Base-by-base conservation (phyloP, 2,329 filamentous ascomycete species). In the Didymella lethalis region DNA sequence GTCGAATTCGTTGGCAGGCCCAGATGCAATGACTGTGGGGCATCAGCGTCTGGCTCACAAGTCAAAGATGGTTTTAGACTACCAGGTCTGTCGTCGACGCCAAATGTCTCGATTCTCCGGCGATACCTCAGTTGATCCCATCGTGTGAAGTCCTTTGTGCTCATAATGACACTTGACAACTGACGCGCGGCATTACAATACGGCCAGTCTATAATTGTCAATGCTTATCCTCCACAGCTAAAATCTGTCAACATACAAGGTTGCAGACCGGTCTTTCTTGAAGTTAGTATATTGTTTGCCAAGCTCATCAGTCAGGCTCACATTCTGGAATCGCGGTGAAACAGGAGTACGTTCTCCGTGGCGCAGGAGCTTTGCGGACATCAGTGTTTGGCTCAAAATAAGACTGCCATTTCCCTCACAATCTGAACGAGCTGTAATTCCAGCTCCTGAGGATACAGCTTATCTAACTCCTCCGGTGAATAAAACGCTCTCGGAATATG, bases 341-440 rank as follows among this genome's bases (percentile, higher is more conserved):
- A 98, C 91, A 28, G 94, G 94, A 7, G 90, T 94, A 57, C 94
- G 89, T 81, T 90, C 88, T 65, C 86, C 78, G 73, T 79, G 77
- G 28, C 78, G 75, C 43, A 79, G 69, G 40, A 79, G 64, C 76
- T 78, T 32, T 31, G 4, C 47, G 0, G 11, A 2, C 16, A 29
- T 71, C 36, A 67, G 65, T 29, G 65, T 29, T 7, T 5, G 31
- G 28, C 36, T 49, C 29, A 55, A 38, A 28, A 16, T 12, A 28
- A 7, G 12, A 44, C 10, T 1, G 14, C 12, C 31, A 32, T 18
- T 26, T 18, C 23, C 74, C 84, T 71, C 74, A 88, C 84, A 69
- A 98, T 84, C 80, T 99, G 95, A 48, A 98, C 95, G 60, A 95
- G 87, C 75, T 95, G 90, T 34, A 99, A 86, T 75, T 94, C 85